Evolutionary conservation across 768 basidiomycete genomes (phyloP).

Genomic region (Boletus bicolor): DNA sequence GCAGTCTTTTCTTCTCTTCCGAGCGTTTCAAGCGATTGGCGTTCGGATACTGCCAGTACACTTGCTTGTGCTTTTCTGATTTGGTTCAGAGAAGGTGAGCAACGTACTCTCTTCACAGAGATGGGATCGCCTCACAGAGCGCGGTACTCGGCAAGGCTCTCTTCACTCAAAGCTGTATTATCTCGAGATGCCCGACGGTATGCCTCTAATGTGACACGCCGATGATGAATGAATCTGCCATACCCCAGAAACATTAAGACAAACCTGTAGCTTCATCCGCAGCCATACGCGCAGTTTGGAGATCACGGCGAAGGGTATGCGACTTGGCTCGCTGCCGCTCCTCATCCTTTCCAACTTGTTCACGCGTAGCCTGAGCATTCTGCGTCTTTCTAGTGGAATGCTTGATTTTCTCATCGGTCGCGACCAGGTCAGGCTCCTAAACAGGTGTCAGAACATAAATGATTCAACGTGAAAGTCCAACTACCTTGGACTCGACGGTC

Average conservation of each 20-base stretch:
- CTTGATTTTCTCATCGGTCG: conserved; percentile 81
- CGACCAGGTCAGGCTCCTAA: conserved; percentile 84
- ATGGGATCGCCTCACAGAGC: conserved; percentile 16
- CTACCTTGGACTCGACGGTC: conserved; percentile 75
- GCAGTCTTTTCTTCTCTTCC: conserved; percentile 79
- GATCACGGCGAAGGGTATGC: conserved; percentile 56
- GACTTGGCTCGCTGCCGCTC: conserved; percentile 52
- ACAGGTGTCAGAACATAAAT: not conserved
- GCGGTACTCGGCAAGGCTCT: conserved; percentile 81
- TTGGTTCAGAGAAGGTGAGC: conserved; percentile 3
- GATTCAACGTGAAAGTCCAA: conserved; percentile 9
- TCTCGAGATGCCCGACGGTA: conserved; percentile 68
- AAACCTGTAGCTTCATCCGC: conserved; percentile 80
- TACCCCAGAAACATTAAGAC: conserved; percentile 12
- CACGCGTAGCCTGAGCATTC: conserved; percentile 61
- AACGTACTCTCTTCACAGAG: not conserved
- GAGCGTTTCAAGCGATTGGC: conserved; percentile 79
- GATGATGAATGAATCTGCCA: not conserved
- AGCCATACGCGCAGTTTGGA: conserved; percentile 59
- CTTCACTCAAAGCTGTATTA: conserved; percentile 76
- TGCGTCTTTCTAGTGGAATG: conserved; percentile 78
- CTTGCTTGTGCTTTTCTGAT: conserved; percentile 77
- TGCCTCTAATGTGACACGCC: conserved; percentile 49
- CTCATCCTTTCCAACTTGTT: conserved; percentile 62
- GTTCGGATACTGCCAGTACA: conserved; percentile 78